Evolutionary conservation across 345 rosid species (phyloP).

Genomic region (Excoecaria agallocha): DNA sequence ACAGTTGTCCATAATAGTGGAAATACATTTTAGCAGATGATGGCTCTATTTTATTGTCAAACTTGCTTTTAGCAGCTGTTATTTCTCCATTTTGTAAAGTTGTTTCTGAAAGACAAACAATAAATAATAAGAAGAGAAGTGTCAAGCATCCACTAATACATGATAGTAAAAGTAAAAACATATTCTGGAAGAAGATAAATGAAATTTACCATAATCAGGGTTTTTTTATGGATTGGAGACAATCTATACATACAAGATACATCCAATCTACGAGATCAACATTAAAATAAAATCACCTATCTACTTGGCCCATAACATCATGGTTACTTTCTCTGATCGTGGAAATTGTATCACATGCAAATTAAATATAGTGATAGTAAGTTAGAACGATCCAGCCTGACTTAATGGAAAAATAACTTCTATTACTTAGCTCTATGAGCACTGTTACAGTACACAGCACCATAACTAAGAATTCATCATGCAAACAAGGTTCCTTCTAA

Average conservation of each 20-base stretch:
- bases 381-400: neutral
- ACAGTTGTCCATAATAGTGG: constrained; percentile 92
- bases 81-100: constrained; percentile 53
- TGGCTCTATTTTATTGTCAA: constrained; percentile 81
- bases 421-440: neutral
- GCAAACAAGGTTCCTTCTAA: neutral
- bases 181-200: neutral
- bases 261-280: neutral
- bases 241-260: neutral
- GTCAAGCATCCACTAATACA: constrained; percentile 6
- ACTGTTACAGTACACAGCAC: neutral
- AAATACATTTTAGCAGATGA: constrained; percentile 98
- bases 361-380: neutral
- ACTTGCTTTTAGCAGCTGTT: constrained; percentile 61
- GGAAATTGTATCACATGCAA: neutral
- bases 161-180: neutral
- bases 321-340: neutral
- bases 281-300: neutral
- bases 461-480: neutral
- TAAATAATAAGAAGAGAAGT: constrained; percentile 19
- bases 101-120: constrained; percentile 38
- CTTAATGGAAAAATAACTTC: neutral
- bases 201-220: neutral
- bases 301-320: neutral
- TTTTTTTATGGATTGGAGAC: neutral